Base-by-base conservation (phyloP, 768 basidiomycete species). In the Termitomyces titanicus region DNA sequence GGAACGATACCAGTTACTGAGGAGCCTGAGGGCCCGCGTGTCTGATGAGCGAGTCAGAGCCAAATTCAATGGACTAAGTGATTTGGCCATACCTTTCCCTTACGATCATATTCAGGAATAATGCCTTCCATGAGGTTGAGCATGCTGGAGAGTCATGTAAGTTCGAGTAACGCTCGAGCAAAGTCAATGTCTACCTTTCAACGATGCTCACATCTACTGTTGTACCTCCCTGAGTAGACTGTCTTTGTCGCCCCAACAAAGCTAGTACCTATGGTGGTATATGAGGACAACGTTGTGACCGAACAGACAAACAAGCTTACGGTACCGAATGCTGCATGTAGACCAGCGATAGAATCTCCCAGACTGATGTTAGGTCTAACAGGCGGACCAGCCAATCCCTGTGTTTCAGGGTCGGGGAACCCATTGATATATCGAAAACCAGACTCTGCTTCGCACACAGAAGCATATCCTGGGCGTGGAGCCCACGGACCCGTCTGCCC, bases 401-500 rank as follows among this genome's bases (percentile, higher is more conserved):
- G 80, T 0, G 80, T 80, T 55, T 76, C 69, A 2, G 75, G 63
- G 63, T 87, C 81, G 2, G 80, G 79, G 39, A 81, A 78, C 1
- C 87, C 86, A 51, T 89, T 89, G 63, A 89, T 86, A 64, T 81
- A 85, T 3, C 87, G 76, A 66, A 88, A 89, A 3, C 87, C 86
- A 2, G 86, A 84, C 56, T 89, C 85, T 0, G 85, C 86, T 70
- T 89, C 87, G 59, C 86, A 89, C 3, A 89, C 86, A 5, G 86
- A 85, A 2, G 87, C 86, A 57, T 84, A 89, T 18, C 87, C 86
- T 5, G 86, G 85, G 11, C 85, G 79, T 18, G 80, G 76, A 0
- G 83, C 77, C 86, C 86, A 88, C 20, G 87, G 86, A 1, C 86
- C 87, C 0, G 84, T 87, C 62, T 89, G 87, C 3, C 87, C 86